These are phyloP conservation scores for Senecio squalidus DNA, from an alignment of 140 eudicot genomes.

Conservation along the genomic window DNA sequence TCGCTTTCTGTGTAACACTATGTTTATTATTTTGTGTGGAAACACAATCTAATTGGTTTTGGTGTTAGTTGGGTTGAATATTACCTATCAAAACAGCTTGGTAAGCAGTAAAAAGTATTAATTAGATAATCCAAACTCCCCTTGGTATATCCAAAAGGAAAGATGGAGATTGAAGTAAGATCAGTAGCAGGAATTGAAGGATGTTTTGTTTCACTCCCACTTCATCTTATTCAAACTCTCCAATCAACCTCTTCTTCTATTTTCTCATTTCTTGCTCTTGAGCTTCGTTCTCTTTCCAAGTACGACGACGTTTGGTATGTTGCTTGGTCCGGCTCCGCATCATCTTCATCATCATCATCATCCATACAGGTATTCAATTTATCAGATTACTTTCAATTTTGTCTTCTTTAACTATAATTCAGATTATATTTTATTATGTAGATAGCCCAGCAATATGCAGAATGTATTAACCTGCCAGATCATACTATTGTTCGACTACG, in stretches of 20 bases:
- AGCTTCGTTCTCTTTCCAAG: conserved; percentile 48
- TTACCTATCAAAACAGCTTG: no score
- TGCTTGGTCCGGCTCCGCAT: conserved; percentile 92
- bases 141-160: neutral
- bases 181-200: conserved; percentile 53
- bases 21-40: no score
- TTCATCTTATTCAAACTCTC: conserved; percentile 70
- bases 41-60: no score
- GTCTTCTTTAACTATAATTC: no score
- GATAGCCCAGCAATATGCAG: conserved; percentile 84
- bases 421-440: conserved; percentile 21
- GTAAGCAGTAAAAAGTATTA: no score
- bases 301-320: conserved; percentile 50
- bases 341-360: conserved; percentile 51
- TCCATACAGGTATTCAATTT: conserved; percentile 67
- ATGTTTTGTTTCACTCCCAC: conserved; percentile 82
- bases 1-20: no score
- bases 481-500: conserved; percentile 59
- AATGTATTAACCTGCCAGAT: conserved; percentile 68
- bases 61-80: no score
- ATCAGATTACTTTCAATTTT: no score
- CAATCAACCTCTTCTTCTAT: conserved; percentile 49
- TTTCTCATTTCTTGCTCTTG: conserved; percentile 61
- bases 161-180: conserved; percentile 68
- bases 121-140: no score